phyloP scores from a whole-genome alignment of 1,284 basidiomycete genomes.

The Coniferiporia sulphurascens region DNA sequence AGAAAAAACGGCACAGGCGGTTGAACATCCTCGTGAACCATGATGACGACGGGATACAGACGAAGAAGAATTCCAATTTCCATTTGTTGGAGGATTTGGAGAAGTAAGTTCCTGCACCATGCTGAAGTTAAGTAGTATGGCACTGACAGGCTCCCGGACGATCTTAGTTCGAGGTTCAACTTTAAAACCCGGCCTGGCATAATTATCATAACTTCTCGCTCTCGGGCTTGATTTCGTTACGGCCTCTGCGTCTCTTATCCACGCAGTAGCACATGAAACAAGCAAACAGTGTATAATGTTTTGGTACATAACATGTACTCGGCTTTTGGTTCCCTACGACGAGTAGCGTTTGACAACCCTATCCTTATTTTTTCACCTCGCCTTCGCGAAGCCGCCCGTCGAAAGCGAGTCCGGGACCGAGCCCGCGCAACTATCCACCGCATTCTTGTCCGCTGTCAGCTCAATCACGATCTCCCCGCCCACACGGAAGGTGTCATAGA shows the following conservation, averaged over 20 bases:
- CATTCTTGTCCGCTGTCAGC: slow-evolving; percentile 49
- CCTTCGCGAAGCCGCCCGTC: slow-evolving; percentile 51
- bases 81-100: slow-evolving; percentile 14
- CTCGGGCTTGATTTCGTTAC: slow-evolving; percentile 24
- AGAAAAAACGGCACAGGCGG: slow-evolving; percentile 3
- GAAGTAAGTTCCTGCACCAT: slow-evolving; percentile 2
- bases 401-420: slow-evolving; percentile 57
- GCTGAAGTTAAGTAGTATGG: too few species aligned
- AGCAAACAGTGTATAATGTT: neutral
- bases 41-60: slow-evolving; percentile 9
- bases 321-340: neutral
- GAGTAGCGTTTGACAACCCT: neutral
- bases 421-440: slow-evolving; percentile 47
- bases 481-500: slow-evolving; percentile 59
- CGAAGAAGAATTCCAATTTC: slow-evolving; percentile 12
- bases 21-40: slow-evolving; percentile 14
- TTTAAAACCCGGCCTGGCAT: slow-evolving; percentile 10
- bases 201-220: slow-evolving; percentile 14
- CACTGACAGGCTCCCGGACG: too few species aligned
- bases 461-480: slow-evolving; percentile 60
- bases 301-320: neutral
- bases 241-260: slow-evolving; percentile 28
- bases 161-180: slow-evolving; percentile 8
- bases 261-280: neutral
- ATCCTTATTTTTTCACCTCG: slow-evolving; percentile 24